Evolutionary conservation across 2,329 filamentous ascomycete species (phyloP).

Genomic region (Podosphaera aphanis): DNA sequence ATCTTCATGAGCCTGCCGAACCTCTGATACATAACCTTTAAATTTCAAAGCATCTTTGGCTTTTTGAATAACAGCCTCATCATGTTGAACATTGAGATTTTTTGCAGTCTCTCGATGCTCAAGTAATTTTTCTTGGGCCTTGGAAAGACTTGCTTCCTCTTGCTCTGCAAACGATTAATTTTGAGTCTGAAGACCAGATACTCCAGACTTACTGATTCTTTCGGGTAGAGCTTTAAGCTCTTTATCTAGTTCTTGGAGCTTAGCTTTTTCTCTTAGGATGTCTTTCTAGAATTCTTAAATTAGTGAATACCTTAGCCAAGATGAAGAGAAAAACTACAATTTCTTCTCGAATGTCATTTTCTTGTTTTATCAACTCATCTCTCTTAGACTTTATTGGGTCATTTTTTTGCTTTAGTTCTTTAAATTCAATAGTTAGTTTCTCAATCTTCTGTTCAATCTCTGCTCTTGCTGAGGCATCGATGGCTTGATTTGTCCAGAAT

Average conservation of each 20-base stretch:
- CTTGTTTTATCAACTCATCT: slow-evolving; percentile 17
- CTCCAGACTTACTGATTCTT: slow-evolving; percentile 37
- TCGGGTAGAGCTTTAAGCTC: slow-evolving; percentile 43
- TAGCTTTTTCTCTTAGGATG: slow-evolving; percentile 38
- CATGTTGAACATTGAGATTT: slow-evolving; percentile 28
- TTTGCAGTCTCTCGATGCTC: slow-evolving; percentile 21
- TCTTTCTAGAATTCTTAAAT: slow-evolving; percentile 18
- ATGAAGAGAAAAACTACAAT: slow-evolving; percentile 18
- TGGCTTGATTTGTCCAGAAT: slow-evolving; percentile 56
- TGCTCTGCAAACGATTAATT: slow-evolving; percentile 14
- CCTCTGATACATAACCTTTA: slow-evolving; percentile 34
- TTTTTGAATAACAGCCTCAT: slow-evolving; percentile 31
- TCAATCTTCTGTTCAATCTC: slow-evolving; percentile 31
- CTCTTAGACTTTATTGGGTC: slow-evolving; percentile 2
- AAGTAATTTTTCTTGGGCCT: slow-evolving; percentile 17
- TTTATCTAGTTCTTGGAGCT: slow-evolving; percentile 40
- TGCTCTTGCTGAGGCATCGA: slow-evolving; percentile 41
- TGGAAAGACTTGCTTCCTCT: slow-evolving; percentile 17
- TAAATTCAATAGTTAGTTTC: slow-evolving; percentile 10
- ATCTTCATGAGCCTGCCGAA: slow-evolving; percentile 37
- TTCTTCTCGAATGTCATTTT: slow-evolving; percentile 16
- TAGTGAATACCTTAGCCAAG: background rate
- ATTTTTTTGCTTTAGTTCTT: slow-evolving; percentile 7
- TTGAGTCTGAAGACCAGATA: background rate
- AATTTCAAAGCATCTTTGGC: slow-evolving; percentile 28